Percentiles rank a stretch among this genome's conserved stretches.
These are phyloP conservation scores for Osmanthus fragrans DNA, from an alignment of 257 asterid genomes.

Conservation along the genomic window DNA sequence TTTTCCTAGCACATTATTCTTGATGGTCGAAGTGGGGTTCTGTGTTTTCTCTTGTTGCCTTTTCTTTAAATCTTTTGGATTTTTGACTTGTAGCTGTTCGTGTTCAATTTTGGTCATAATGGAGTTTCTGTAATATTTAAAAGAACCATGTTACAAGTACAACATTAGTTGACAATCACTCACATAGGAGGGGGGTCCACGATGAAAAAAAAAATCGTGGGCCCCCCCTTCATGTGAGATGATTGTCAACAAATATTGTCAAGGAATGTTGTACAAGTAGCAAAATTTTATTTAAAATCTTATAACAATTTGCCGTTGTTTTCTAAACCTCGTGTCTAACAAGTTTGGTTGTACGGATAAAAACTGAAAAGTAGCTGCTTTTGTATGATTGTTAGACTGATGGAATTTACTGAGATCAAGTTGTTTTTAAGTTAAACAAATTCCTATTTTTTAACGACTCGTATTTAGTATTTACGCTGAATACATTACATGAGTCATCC, in stretches of 20 bases:
- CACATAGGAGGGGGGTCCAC: too few relatives aligned
- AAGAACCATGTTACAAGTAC: too few relatives aligned
- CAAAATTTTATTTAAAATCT: too few relatives aligned
- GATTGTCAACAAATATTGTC: too few relatives aligned
- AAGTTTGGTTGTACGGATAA: background rate
- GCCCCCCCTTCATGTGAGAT: too few relatives aligned
- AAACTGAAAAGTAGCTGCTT: background rate
- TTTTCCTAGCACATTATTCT: conserved; percentile 36
- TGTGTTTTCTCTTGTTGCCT: background rate
- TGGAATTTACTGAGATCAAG: background rate
- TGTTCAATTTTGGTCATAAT: background rate
- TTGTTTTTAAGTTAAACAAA: background rate
- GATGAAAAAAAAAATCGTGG: too few relatives aligned
- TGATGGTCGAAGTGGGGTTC: conserved; percentile 13
- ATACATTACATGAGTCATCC: too few relatives aligned
- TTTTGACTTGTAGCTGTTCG: background rate
- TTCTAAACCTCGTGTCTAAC: background rate
- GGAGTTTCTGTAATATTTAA: background rate
- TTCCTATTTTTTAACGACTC: background rate
- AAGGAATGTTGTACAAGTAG: too few relatives aligned
- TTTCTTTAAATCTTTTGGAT: background rate
- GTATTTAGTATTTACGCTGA: too few relatives aligned
- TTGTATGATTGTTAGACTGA: background rate
- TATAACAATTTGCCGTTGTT: background rate
- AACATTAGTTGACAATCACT: too few relatives aligned